Base-by-base conservation (phyloP, 208 protist species). In the Wallacemonas sp. region DNA sequence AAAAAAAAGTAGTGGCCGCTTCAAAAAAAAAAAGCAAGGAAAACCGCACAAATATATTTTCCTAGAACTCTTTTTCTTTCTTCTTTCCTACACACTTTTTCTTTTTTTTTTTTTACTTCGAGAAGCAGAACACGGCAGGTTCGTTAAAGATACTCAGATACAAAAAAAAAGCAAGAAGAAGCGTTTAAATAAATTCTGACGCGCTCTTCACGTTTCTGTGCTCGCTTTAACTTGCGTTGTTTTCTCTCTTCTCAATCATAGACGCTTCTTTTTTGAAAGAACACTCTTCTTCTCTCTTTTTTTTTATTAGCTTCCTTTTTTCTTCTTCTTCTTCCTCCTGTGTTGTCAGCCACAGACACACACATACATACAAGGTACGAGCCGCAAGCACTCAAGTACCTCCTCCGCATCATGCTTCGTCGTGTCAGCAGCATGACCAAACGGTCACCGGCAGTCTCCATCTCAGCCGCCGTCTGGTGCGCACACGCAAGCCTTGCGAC, bases 261-360 rank as follows among this genome's bases (percentile, higher is more conserved):
- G 24, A 58, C 19, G 46, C 22, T n/a, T n/a, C n/a, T n/a, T n/a
- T n/a, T n/a, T n/a, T n/a, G n/a, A n/a, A n/a, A n/a, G n/a, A n/a
- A 42, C 4, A 36, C 15, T 58, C 77, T 47, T 68, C 62, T 73
- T 70, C 56, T 70, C 55, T 65, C 27, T 28, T 68, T 44, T 14
- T 68, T 47, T 31, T 62, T 54, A n/a, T n/a, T n/a, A n/a, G n/a
- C 66, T 47, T 68, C 73, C 39, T 49, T 72, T 34, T 65, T 71
- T 31, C 34, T 36, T 38, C 62, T 24, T 31, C 56, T 60, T 66
- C 59, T 54, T 47, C 14, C 36, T 1, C 58, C 58, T 55, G 30
- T n/a, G n/a, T n/a, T n/a, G n/a, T n/a, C n/a, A n/a, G n/a, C n/a
- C n/a, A n/a, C n/a, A n/a, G n/a, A n/a, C n/a, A n/a, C n/a, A n/a